Conservation (phyloP, 805 yeast species). For the Myxozyma melibiosi region DNA sequence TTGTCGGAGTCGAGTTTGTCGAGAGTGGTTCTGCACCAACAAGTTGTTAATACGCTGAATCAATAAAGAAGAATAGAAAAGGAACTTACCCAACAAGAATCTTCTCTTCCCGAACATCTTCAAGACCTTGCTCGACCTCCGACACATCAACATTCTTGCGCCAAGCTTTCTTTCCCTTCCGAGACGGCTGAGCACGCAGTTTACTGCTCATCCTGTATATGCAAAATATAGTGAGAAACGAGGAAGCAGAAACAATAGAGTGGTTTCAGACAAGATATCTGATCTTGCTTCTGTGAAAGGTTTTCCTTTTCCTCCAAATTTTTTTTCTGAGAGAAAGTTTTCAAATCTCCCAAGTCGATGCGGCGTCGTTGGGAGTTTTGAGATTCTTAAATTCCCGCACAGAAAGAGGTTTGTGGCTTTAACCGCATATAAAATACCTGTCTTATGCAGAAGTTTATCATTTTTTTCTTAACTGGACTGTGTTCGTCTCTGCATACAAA, state of each 20-base stretch:
- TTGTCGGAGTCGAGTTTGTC: slow-evolving; percentile 12
- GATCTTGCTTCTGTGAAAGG: background rate
- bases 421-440: too few species aligned
- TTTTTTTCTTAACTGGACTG: too few species aligned
- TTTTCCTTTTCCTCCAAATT: background rate
- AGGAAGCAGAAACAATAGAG: background rate
- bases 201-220: slow-evolving; percentile 3
- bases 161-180: slow-evolving; percentile 94
- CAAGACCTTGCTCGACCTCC: slow-evolving; percentile 73
- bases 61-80: background rate
- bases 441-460: too few species aligned
- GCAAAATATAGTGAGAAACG: background rate
- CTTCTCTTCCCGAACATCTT: slow-evolving; percentile 64
- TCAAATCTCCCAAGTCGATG: slow-evolving; percentile 9
- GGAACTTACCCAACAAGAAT: slow-evolving; percentile 46
- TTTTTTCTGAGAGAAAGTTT: background rate
- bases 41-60: background rate
- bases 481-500: background rate
- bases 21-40: slow-evolving; percentile 9
- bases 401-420: background rate
- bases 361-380: slow-evolving; percentile 11
- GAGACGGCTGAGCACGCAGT: slow-evolving; percentile 59
- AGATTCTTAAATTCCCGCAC: background rate
- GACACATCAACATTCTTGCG: slow-evolving; percentile 86
- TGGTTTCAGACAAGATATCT: background rate